Percentiles rank a stretch among this genome's conserved stretches.
Conservation (phyloP, 139 green algal genomes). For the Desmodesmus armatus region DNA sequence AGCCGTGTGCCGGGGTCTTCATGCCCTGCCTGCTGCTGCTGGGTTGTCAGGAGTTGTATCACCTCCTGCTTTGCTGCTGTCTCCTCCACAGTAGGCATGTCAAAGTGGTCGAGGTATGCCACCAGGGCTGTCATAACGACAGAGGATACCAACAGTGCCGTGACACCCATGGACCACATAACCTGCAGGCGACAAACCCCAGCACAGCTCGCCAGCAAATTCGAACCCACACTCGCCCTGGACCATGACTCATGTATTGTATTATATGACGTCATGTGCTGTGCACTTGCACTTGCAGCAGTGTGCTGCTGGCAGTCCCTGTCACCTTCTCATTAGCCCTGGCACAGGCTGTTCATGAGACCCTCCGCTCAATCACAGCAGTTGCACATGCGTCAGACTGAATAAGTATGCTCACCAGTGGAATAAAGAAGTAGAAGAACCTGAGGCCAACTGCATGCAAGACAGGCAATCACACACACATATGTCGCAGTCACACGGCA, state of each 20-base stretch:
- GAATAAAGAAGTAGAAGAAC: conserved; percentile 45
- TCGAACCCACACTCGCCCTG: background rate
- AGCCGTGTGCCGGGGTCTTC: too few relatives aligned
- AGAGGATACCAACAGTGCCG: conserved; percentile 1
- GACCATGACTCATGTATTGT: background rate
- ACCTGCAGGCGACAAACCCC: background rate
- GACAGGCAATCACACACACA: too few relatives aligned
- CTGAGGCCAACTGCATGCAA: conserved; percentile 35
- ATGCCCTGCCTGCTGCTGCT: background rate
- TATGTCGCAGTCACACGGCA: too few relatives aligned
- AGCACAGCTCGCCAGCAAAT: background rate
- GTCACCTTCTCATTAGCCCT: too few relatives aligned
- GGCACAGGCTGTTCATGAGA: too few relatives aligned
- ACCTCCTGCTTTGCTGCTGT: background rate
- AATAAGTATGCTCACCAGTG: conserved; percentile 10
- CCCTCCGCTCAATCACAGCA: too few relatives aligned
- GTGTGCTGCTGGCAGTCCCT: too few relatives aligned
- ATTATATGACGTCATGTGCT: too few relatives aligned
- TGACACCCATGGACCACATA: conserved; percentile 32
- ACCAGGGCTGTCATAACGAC: conserved; percentile 31
- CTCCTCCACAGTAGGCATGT: background rate
- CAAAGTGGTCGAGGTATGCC: conserved; percentile 44
- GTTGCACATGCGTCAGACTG: too few relatives aligned
- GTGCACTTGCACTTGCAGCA: background rate
- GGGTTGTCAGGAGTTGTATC: background rate